Evolutionary conservation across 768 basidiomycete species (phyloP), one percentile per base, ranked within the genome.

Genomic region (Boletus rufocinnamomeus): DNA sequence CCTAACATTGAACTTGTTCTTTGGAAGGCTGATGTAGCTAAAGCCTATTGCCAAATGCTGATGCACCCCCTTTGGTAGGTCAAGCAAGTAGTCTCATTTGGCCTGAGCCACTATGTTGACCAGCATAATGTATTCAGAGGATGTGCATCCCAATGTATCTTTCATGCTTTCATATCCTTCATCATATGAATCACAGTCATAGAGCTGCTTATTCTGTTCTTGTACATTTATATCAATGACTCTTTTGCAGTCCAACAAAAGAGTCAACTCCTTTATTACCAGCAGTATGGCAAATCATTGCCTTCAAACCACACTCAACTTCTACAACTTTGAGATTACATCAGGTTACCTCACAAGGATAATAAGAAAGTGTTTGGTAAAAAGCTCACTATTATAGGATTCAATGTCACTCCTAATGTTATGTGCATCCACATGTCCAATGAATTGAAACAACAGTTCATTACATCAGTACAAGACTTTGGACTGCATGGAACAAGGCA

Each of bases 41-140:
- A 74, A 14, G 80, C 79, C 0, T 82, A 78, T 34, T 61, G 72
- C 0, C 66, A 70, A 0, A 51, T 77, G 10, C 80, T 78, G 0
- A 65, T 78, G 60, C 74, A 79, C 46, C 75, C 72, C 0, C 41
- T 64, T 0, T 80, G 78, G 79, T 77, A 81, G 47, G 57, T 80
- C 1, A 75, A 75, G 17, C 79, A 80, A 38, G 52, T 78, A 0
- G 64, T 74, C 8, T 63, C 50, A 0, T 52, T 78, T 35, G 28
- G 11, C n/a, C n/a, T n/a, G 1, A 8, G 0, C 2, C 21, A 37
- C 0, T 59, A 73, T 51, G 56, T 77, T 0, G 72, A 77, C 23
- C 34, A 62, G 0, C 28, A 49, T 9, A 69, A 69, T 21, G 52
- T 59, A 8, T 77, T 77, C 6, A 72, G 76, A 0, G 60, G 63